Evolutionary conservation across 352 stramenopile species (phyloP).

Genomic region (Globisporangium alternatum): DNA sequence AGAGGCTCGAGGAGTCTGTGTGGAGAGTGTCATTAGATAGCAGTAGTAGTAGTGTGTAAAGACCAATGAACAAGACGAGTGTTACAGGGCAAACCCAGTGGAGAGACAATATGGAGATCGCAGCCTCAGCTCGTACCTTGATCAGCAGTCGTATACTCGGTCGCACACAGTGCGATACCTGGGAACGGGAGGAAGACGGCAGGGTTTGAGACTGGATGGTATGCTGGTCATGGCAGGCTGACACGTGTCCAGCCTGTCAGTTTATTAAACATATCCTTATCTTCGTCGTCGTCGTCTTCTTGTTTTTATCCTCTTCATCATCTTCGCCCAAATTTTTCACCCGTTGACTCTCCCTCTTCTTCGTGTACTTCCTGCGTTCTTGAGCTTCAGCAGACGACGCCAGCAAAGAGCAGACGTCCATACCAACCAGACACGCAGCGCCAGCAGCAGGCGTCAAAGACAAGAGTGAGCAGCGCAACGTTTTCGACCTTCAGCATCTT

Average conservation of each 20-base stretch:
- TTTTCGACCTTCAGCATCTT: neutral
- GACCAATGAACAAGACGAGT: neutral
- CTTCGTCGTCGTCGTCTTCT: neutral
- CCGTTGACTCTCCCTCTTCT: neutral
- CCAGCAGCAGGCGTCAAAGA: neutral
- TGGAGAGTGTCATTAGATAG: neutral
- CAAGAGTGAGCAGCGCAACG: neutral
- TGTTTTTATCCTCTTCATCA: neutral
- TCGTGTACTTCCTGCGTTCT: neutral
- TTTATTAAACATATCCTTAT: slow-evolving; percentile 2
- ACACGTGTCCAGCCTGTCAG: neutral
- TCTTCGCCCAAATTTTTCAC: neutral
- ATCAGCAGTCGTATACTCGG: no score
- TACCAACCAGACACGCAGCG: neutral
- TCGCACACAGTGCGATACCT: neutral
- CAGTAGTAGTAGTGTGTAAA: neutral
- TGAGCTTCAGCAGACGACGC: neutral
- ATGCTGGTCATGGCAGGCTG: neutral
- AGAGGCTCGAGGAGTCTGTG: neutral
- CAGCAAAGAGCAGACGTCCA: neutral
- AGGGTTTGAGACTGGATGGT: neutral
- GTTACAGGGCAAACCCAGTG: neutral
- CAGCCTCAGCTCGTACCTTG: no score
- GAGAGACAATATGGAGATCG: no score
- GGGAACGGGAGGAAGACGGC: neutral